These are phyloP conservation scores for Eucalyptus coolabah DNA, from an alignment of 345 rosid species.

Conservation along the genomic window DNA sequence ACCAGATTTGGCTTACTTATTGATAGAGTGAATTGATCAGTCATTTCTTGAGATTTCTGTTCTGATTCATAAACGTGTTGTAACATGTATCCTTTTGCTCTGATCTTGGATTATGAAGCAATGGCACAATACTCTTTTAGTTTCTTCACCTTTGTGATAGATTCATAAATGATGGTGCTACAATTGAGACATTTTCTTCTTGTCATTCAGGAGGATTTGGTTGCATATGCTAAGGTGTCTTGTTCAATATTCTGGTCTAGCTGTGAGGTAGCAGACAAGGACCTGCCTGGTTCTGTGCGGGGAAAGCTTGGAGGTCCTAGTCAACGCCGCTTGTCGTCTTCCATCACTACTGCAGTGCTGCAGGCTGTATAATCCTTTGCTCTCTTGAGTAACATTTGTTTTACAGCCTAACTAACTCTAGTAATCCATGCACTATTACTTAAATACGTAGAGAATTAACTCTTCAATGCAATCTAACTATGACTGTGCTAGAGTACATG, in stretches of 20 bases:
- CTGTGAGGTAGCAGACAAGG: conserved; percentile 19
- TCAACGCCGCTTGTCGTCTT: conserved; percentile 74
- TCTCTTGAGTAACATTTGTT: neutral
- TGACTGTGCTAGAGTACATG: neutral
- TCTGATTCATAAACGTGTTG: neutral
- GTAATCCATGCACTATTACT: neutral
- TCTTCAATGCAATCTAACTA: neutral
- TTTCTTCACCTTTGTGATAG: neutral
- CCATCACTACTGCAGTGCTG: conserved; percentile 53
- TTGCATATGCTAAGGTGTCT: conserved; percentile 47
- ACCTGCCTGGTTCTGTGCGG: conserved; percentile 56
- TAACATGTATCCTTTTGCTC: neutral
- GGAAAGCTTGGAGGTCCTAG: conserved; percentile 98
- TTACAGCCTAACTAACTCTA: neutral
- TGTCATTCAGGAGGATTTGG: conserved; percentile 54
- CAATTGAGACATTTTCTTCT: neutral
- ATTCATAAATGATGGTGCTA: neutral
- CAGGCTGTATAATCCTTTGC: conserved; percentile 53
- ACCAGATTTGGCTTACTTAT: neutral
- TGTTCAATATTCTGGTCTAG: conserved; percentile 56
- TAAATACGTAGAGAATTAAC: neutral
- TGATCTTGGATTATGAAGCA: neutral
- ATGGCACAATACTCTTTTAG: neutral
- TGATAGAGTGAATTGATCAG: neutral
- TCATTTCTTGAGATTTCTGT: neutral